Conservation (phyloP, 2,329 filamentous ascomycete species). For the Periconia macrospinosa region DNA sequence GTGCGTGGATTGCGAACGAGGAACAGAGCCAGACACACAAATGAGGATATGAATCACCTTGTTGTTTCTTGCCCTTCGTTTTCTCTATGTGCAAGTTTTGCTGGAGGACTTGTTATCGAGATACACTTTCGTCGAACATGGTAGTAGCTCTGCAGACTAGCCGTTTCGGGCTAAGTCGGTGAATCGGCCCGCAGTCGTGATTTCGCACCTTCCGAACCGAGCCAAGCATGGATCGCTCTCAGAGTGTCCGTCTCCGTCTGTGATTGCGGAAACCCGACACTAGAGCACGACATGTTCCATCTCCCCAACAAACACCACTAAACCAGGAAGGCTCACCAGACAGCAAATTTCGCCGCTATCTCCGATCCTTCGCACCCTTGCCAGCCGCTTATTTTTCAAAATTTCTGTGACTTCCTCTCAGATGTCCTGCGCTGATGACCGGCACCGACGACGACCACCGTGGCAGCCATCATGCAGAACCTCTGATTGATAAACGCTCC, state of each 20-base stretch:
- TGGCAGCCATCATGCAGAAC: neutral
- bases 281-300: constrained; percentile 9
- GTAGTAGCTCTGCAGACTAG: no score
- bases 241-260: neutral
- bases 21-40: no score
- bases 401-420: neutral
- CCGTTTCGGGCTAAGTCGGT: no score
- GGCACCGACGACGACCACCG: neutral
- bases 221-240: neutral
- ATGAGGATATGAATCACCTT: no score
- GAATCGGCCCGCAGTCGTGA: neutral
- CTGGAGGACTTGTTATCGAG: no score
- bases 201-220: neutral
- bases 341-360: constrained; percentile 1
- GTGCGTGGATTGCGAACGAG: no score
- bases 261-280: constrained; percentile 1
- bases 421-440: neutral
- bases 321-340: no score
- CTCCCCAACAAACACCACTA: neutral
- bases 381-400: neutral
- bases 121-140: no score
- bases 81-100: no score
- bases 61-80: no score
- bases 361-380: neutral
- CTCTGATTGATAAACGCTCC: neutral